Evolutionary conservation across 2,329 filamentous ascomycete genomes (phyloP), one percentile per base, ranked within the genome.

Genomic region (Arthrobotrys pseudoclavata): DNA sequence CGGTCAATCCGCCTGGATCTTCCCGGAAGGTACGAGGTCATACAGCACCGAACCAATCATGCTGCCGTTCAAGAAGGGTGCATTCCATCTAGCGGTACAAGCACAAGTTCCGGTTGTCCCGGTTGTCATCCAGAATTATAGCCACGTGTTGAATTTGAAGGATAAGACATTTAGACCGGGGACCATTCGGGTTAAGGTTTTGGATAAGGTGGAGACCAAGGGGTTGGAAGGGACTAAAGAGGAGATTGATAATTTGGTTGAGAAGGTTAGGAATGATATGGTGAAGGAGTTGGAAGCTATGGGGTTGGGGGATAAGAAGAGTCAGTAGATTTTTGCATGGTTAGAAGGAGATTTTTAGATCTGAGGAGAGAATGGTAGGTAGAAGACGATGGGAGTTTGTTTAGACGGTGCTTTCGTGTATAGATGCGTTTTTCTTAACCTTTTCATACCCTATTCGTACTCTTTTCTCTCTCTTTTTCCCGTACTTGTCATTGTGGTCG

Each of bases 41-140:
- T 97, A 98, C 85, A 88, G 92, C 71, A 89, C 91, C 81, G 90
- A 94, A 68, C 92, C 96, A 1, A 89, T 88, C 75, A 85, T 99
- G 81, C 86, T 98, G 68, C 92, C 94, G n/a, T 99, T 98, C 87
- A 99, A 99, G 86, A 99, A 99, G 87, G 96, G 96, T 76, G 96
- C 95, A 55, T 99, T 99, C 85, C 95, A 99, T 84, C 88, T 99
- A 37, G 96, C 96, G 53, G 89, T 99, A 20, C 92, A 98, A 86
- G 95, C 95, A 1, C 92, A 93, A 80, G 96, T 97, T 4, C 94
- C 94, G 26, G 92, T 99, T 81, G 91, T 99, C 2, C 96, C 96
- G 0, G 88, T 96, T 40, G 91, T 94, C 55, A 88, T 89, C 31
- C 91, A 92, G 83, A 94, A 94, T 84, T 95, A 95, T 84, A 90